Base-by-base conservation (phyloP, 257 asterid species). In the Pogostemon cablin region DNA sequence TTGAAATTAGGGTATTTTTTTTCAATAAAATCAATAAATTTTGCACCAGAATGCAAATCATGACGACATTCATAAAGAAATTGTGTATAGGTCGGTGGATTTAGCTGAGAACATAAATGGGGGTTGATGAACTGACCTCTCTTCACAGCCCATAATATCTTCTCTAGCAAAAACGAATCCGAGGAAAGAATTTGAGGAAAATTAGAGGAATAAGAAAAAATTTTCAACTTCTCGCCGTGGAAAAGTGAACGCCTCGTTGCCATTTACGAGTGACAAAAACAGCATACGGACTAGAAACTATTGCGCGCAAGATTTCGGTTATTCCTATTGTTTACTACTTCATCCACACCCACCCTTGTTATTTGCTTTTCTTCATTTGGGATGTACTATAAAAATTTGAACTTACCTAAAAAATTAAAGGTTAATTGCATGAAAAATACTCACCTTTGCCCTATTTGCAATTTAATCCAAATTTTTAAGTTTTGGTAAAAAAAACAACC, bases 61-160 rank as follows among this genome's bases (percentile, higher is more conserved):
- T 80, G 55, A 50, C 88, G 79, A 69, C 83, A 88, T 77, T 80
- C 68, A 71, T 41, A 60, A 40, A 86, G 79, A 78, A 86, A 68
- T 68, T 85, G 86, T 9, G 86, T 54, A 68, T 84, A 88, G 10
- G 76, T 62, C 39, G 83, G 78, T 20, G 95, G 85, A 73, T 80
- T 83, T 35, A 90, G 77, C 65, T 78, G 81, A 73, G 72, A 44
- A 71, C 79, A 72, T 60, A 83, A 12, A 53, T 71, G 80, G 69
- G 78, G 42, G 72, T 71, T 84, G 72, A 78, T 68, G 5, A 82
- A 73, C 68, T 79, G 84, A 78, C 89, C 93, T 85, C 79, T 82
- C 78, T 73, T 88, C 25, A 88, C 76, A 68, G 81, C 69, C 90
- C 90, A 81, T 77, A 79, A 57, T 53, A 90, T 79, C 75, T 82